A percentile compares a stretch with the other conserved stretches of the same genome.
Conservation (phyloP, 371 early-diverging fungal species). For the Sporodiniella umbellata region DNA sequence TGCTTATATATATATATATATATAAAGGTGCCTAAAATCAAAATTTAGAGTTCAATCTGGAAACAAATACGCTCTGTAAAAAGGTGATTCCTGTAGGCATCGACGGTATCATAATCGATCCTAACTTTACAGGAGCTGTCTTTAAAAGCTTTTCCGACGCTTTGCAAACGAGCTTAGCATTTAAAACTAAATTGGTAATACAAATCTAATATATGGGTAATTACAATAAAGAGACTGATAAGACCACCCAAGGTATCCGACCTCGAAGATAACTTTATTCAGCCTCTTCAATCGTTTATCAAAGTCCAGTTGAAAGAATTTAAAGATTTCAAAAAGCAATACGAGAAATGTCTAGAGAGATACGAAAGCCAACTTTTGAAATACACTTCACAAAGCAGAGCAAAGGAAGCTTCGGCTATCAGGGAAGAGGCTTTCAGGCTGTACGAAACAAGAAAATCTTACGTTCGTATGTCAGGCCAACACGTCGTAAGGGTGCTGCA, state of each 20-base stretch:
- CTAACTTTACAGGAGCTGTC: constrained; percentile 44
- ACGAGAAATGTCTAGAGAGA: constrained; percentile 49
- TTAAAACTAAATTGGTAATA: constrained; percentile 55
- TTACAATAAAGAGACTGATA: constrained; percentile 26
- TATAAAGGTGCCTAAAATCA: neutral
- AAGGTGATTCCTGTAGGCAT: constrained; percentile 30
- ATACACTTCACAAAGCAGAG: constrained; percentile 46
- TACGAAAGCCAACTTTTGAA: constrained; percentile 60
- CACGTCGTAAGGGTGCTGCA: constrained; percentile 20
- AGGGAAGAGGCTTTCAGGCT: constrained; percentile 63
- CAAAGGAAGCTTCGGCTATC: constrained; percentile 60
- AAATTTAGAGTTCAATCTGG: constrained; percentile 24
- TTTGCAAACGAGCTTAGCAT: constrained; percentile 51
- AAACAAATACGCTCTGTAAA: constrained; percentile 25
- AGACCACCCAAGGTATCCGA: constrained; percentile 53
- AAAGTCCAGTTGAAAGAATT: constrained; percentile 63
- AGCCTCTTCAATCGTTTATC: constrained; percentile 59
- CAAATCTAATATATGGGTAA: constrained; percentile 8
- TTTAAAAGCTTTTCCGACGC: constrained; percentile 52
- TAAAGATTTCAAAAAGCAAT: constrained; percentile 53
- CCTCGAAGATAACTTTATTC: constrained; percentile 56
- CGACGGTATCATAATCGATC: constrained; percentile 42
- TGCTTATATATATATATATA: neutral
- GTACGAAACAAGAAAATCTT: constrained; percentile 58
- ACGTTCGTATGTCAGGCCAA: constrained; percentile 45